Base-by-base conservation (phyloP, 345 rosid species). In the Combretum micranthum region DNA sequence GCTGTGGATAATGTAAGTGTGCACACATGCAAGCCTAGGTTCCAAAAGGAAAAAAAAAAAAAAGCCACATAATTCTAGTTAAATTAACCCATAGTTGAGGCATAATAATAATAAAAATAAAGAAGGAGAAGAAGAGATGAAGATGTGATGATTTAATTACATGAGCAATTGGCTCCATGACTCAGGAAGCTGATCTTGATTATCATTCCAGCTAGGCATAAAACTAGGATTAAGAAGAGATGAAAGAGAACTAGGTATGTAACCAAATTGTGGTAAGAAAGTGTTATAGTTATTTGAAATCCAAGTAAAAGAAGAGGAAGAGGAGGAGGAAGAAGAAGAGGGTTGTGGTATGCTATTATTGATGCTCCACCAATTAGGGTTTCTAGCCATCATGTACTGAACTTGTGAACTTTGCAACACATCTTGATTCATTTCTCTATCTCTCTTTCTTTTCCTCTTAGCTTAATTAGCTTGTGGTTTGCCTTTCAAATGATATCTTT, bases 321-420 rank as follows among this genome's bases (percentile, higher is more conserved):
- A 50, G 12, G 70, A 55, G 37, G 61, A 47, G 16, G 61, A 25
- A 53, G 47, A 46, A 46, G 54, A 42, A 49, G 68, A 42, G n/a
- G 26, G 15, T 42, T 78, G 57, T 44, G 83, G 86, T 64, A 83
- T 76, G 83, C 62, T 75, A 49, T 66, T 79, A 73, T 74, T 84
- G 64, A 75, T 81, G 73, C 69, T 84, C 92, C 95, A 86, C 90
- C 80, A 83, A 62, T 73, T 90, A 79, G 88, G 88, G 90, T 81
- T 90, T 65, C 88, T 92, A 65, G 89, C 71, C 82, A 83, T 81
- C 77, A 89, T 65, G 79, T 82, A 89, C 61, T 82, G 89, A 65
- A 84, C 86, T 67, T 89, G 85, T 51, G 95, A 84, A 69, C 81
- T 83, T 72, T 86, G 85, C 75, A 86, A 66, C 53, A 76, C 83